phyloP scores from a whole-genome alignment of 805 yeast genomes.

The Metschnikowia corniflorae region DNA sequence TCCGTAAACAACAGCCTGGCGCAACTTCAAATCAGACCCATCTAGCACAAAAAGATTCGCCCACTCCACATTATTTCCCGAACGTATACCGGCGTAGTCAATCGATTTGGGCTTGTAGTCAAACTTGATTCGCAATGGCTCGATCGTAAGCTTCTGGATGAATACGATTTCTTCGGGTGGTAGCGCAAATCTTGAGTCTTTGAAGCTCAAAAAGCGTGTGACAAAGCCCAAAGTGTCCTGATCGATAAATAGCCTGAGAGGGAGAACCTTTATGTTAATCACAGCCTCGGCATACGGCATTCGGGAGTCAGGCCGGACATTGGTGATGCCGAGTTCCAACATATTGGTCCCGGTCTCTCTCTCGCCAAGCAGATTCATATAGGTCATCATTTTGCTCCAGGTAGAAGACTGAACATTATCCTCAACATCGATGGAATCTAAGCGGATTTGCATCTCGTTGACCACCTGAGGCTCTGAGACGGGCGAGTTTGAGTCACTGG shows the following conservation, averaged over 20 bases:
- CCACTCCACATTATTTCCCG: slow-evolving; percentile 84
- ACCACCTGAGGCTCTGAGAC: slow-evolving; percentile 32
- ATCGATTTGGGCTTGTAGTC: slow-evolving; percentile 92
- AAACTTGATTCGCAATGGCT: slow-evolving; percentile 57
- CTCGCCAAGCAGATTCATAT: slow-evolving; percentile 65
- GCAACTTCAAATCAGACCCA: slow-evolving; percentile 70
- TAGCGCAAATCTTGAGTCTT: slow-evolving; percentile 62
- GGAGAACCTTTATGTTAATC: slow-evolving; percentile 54
- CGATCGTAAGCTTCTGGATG: slow-evolving; percentile 64
- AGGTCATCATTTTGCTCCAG: slow-evolving; percentile 81
- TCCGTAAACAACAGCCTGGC: slow-evolving; percentile 66
- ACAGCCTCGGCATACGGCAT: slow-evolving; percentile 69
- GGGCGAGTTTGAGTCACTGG: too few species aligned
- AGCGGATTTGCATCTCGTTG: slow-evolving; percentile 45
- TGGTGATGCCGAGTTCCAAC: slow-evolving; percentile 50
- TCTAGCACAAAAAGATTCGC: slow-evolving; percentile 87
- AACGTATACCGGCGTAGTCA: slow-evolving; percentile 77
- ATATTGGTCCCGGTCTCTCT: slow-evolving; percentile 67
- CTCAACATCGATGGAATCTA: slow-evolving; percentile 55
- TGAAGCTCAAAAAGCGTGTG: slow-evolving; percentile 76
- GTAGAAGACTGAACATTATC: slow-evolving; percentile 86
- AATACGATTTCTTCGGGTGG: slow-evolving; percentile 65
- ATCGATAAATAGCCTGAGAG: slow-evolving; percentile 80
- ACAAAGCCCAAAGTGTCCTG: slow-evolving; percentile 90
- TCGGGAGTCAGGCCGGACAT: slow-evolving; percentile 59